Conservation (phyloP, 2,329 filamentous ascomycete species). For the Macrophomina pseudophaseolina region DNA sequence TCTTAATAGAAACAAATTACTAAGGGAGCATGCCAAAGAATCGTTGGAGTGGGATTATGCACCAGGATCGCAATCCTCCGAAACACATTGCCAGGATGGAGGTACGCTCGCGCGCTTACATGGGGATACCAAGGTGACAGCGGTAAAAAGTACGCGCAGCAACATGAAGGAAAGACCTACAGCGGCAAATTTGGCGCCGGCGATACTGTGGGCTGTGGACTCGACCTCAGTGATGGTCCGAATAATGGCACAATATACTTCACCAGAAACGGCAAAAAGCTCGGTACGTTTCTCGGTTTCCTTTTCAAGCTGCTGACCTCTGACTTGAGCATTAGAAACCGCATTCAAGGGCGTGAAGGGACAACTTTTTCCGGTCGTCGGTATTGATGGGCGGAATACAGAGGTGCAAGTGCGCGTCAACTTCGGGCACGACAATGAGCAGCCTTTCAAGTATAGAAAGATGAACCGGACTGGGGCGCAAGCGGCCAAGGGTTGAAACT, state of each 20-base stretch:
- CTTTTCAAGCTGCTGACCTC: neutral
- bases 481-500: too few species aligned
- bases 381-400: neutral
- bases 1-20: neutral
- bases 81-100: neutral
- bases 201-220: neutral
- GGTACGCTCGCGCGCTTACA: neutral
- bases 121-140: neutral
- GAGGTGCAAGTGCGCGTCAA: neutral
- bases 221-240: neutral
- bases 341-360: neutral
- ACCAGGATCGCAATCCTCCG: neutral
- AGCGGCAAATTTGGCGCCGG: neutral
- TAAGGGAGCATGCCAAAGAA: neutral
- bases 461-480: too few species aligned
- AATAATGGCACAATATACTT: neutral
- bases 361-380: neutral
- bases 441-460: neutral
- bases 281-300: neutral
- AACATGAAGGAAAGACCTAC: neutral
- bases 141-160: neutral
- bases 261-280: neutral
- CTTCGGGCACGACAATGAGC: neutral
- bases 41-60: neutral
- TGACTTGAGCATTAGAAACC: neutral